These are phyloP conservation scores for Cordyceps farinosa DNA, from an alignment of 2,329 filamentous ascomycete genomes.

Conservation along the genomic window DNA sequence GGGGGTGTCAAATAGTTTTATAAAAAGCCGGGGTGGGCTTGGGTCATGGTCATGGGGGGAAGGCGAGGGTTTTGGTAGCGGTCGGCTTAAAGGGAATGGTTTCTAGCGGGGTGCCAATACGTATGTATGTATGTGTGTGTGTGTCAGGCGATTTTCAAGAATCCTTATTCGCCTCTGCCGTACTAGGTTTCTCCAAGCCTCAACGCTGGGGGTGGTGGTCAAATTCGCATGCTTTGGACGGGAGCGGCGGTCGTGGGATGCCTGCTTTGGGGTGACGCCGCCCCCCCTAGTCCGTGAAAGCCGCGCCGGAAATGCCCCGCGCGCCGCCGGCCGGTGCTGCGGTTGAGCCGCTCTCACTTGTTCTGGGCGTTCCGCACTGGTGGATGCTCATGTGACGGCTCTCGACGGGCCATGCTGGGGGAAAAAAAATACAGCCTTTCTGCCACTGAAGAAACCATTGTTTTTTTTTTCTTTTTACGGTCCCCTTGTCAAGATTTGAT, in stretches of 20 bases:
- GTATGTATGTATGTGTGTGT: not conserved
- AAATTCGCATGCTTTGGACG: not conserved
- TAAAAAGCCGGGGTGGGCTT: not conserved
- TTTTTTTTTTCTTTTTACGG: not conserved
- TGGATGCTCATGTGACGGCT: constrained; percentile 10
- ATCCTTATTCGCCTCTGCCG: constrained; percentile 4
- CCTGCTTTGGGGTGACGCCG: not conserved
- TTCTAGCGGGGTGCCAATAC: not conserved
- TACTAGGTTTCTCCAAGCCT: not conserved
- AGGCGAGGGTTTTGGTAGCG: not conserved
- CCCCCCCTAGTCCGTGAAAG: not conserved
- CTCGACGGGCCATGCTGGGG: not conserved
- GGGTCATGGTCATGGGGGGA: constrained; percentile 3
- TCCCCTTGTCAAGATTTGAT: too few species aligned
- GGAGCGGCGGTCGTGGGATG: constrained; percentile 2
- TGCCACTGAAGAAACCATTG: not conserved
- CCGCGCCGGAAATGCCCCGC: constrained; percentile 16
- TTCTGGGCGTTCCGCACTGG: constrained; percentile 6
- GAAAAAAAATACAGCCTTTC: too few species aligned
- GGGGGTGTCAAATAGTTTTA: constrained; percentile 8
- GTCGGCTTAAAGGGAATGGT: constrained; percentile 6
- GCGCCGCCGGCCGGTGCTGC: not conserved
- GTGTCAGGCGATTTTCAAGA: constrained; percentile 11
- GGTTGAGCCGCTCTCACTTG: not conserved
- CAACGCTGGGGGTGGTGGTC: too few species aligned